These are phyloP conservation scores for Melaleuca quinquenervia DNA, from an alignment of 345 rosid species.

Conservation along the genomic window DNA sequence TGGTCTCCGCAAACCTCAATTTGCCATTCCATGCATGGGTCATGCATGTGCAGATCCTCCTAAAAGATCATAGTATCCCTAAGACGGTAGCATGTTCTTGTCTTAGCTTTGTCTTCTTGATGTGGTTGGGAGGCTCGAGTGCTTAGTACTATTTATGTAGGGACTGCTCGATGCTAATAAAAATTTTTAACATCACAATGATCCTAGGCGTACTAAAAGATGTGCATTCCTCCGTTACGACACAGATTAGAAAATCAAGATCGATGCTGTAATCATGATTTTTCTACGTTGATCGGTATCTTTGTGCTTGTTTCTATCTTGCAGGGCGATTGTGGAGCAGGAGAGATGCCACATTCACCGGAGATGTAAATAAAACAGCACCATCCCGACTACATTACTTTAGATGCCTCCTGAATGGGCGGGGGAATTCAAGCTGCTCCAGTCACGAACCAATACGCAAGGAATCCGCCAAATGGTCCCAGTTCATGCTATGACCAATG, in stretches of 20 bases:
- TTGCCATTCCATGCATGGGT: neutral
- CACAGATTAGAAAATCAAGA: neutral
- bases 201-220: neutral
- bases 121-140: neutral
- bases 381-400: slow-evolving; percentile 53
- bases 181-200: neutral
- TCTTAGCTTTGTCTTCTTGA: neutral
- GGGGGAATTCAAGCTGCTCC: slow-evolving; percentile 82
- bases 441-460: slow-evolving; percentile 39
- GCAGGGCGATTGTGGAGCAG: slow-evolving; percentile 79
- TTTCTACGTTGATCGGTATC: neutral
- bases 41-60: neutral
- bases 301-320: neutral
- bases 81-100: neutral
- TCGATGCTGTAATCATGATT: neutral
- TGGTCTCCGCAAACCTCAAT: neutral
- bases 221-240: neutral
- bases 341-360: slow-evolving; percentile 35
- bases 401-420: slow-evolving; percentile 73
- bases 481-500: slow-evolving; percentile 75
- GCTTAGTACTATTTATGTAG: neutral
- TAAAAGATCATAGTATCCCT: neutral
- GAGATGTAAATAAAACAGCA: slow-evolving; percentile 34
- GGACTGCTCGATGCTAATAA: neutral
- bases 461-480: slow-evolving; percentile 50